Evolutionary conservation across 108 stramenopile genomes (phyloP).

Genomic region (Fragilaria crotonensis): DNA sequence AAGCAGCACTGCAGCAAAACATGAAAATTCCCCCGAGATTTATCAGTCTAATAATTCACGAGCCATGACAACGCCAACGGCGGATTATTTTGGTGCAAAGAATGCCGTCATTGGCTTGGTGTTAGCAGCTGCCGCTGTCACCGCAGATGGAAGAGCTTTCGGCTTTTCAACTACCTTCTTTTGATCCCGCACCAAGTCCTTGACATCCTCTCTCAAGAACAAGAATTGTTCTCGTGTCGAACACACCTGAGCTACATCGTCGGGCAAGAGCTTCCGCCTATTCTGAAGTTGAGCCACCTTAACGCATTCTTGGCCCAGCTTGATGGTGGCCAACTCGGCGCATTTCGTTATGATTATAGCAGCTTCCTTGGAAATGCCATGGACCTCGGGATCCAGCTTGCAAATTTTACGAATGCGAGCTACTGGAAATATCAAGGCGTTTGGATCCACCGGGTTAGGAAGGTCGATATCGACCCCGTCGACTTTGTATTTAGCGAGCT

Average conservation of each 20-base stretch:
- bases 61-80: too few species aligned
- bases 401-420: slow-evolving; percentile 83
- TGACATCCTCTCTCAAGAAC: slow-evolving; percentile 66
- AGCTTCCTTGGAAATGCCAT: slow-evolving; percentile 75
- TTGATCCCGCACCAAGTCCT: slow-evolving; percentile 28
- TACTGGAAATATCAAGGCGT: slow-evolving; percentile 47
- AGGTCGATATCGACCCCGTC: neutral
- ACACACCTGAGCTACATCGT: slow-evolving; percentile 74
- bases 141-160: neutral
- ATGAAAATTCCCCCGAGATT: too few species aligned
- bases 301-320: slow-evolving; percentile 58
- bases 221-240: slow-evolving; percentile 49
- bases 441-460: neutral
- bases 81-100: slow-evolving; percentile 19
- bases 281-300: slow-evolving; percentile 70
- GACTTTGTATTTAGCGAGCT: slow-evolving; percentile 45
- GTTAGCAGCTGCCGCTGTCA: slow-evolving; percentile 16
- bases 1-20: too few species aligned
- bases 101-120: slow-evolving; percentile 29
- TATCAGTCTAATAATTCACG: too few species aligned
- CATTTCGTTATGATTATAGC: slow-evolving; percentile 68
- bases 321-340: slow-evolving; percentile 58
- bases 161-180: neutral
- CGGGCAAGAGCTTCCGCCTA: slow-evolving; percentile 58
- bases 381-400: slow-evolving; percentile 83